A percentile compares a stretch with the other conserved stretches of the same genome.
Conservation (phyloP, 345 rosid species). For the Kandelia obovata region DNA sequence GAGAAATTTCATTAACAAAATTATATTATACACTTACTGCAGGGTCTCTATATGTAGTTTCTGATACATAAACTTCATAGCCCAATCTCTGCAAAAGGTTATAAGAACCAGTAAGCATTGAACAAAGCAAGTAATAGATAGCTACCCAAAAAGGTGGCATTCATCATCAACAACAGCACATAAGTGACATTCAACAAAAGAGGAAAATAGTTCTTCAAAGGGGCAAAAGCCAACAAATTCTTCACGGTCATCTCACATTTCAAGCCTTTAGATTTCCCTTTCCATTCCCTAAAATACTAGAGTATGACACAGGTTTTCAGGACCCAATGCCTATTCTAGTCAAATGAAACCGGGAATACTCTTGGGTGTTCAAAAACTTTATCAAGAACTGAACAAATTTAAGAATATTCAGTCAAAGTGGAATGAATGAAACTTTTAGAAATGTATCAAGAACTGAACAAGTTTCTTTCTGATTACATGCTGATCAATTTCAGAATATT, state of each 20-base stretch:
- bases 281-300: neutral
- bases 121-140: constrained; percentile 9
- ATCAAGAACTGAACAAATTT: no score
- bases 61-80: constrained; percentile 85
- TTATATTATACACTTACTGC: constrained; percentile 45
- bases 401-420: neutral
- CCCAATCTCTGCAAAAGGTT: constrained; percentile 73
- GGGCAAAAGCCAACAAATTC: neutral
- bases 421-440: neutral
- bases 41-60: constrained; percentile 88
- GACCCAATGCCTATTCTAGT: neutral
- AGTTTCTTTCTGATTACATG: neutral
- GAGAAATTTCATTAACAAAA: no score
- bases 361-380: neutral
- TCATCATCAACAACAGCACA: constrained; percentile 7
- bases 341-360: neutral
- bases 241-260: no score
- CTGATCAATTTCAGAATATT: neutral
- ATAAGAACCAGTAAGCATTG: constrained; percentile 22
- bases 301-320: neutral
- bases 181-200: neutral
- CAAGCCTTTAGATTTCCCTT: no score
- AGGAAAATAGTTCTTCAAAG: constrained; percentile 8
- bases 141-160: neutral
- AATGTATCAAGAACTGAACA: neutral